These are phyloP conservation scores for Alternaria metachromatica DNA, from an alignment of 2,329 filamentous ascomycete species.

Conservation along the genomic window DNA sequence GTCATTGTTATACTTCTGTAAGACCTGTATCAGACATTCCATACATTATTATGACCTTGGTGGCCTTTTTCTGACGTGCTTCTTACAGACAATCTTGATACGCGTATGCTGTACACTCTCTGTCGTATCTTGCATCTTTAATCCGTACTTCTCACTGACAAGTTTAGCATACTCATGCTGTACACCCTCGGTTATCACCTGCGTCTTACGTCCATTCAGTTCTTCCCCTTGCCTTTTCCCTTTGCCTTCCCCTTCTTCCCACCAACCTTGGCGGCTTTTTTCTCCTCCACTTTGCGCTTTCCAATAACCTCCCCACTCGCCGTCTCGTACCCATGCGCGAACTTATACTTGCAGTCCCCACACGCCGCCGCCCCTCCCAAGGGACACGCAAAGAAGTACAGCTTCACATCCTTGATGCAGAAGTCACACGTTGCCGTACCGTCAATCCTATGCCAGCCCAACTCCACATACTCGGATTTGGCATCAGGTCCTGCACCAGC, in stretches of 20 bases:
- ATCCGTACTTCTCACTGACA: background rate
- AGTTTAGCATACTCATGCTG: background rate
- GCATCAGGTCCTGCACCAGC: background rate
- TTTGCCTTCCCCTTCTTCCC: background rate
- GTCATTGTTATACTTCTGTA: background rate
- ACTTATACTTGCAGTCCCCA: background rate
- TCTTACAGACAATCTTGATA: too few relatives aligned
- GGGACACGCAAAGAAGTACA: background rate
- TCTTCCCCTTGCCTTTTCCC: background rate
- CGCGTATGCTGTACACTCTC: background rate
- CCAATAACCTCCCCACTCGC: background rate
- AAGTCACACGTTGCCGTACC: background rate
- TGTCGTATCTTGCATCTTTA: background rate
- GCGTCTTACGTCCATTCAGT: background rate
- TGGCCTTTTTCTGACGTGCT: background rate
- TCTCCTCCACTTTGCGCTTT: background rate
- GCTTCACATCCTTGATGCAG: background rate
- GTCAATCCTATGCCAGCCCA: background rate
- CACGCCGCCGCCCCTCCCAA: background rate
- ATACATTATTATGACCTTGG: background rate
- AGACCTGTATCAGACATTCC: background rate
- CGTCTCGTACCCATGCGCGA: background rate
- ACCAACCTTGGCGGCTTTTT: background rate
- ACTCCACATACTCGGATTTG: background rate
- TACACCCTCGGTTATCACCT: background rate